These are phyloP conservation scores for Rhizophagus prolifer DNA, from an alignment of 192 early-diverging fungal species.

Conservation along the genomic window DNA sequence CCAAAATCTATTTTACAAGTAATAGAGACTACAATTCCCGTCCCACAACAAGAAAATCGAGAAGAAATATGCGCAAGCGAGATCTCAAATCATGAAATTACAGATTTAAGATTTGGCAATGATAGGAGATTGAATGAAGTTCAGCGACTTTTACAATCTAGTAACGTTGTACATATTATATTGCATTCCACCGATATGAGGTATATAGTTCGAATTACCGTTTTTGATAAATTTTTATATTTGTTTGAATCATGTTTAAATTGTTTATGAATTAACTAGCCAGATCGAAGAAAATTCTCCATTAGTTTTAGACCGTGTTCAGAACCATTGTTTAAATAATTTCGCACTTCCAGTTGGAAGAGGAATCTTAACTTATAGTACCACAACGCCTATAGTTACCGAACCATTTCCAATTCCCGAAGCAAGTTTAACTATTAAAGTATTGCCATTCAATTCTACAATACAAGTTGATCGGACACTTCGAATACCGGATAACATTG, in stretches of 20 bases:
- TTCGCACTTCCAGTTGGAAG: constrained; percentile 67
- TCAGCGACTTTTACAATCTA: constrained; percentile 47
- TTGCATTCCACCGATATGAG: constrained; percentile 23
- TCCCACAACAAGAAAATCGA: constrained; percentile 19
- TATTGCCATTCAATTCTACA: constrained; percentile 62
- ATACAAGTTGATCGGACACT: constrained; percentile 51
- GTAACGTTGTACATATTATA: constrained; percentile 34
- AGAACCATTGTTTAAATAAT: constrained; percentile 42
- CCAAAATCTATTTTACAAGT: constrained; percentile 3
- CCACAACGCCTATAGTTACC: constrained; percentile 50
- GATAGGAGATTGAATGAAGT: constrained; percentile 58
- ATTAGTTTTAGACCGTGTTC: constrained; percentile 17
- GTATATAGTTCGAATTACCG: constrained; percentile 18
- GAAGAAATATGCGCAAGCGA: constrained; percentile 35
- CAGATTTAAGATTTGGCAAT: constrained; percentile 51
- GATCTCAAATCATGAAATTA: constrained; percentile 49
- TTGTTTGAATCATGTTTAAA: not conserved
- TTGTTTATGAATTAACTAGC: not conserved
- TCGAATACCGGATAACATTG: constrained; percentile 44
- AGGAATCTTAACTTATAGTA: constrained; percentile 68
- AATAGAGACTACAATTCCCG: not conserved
- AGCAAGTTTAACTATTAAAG: constrained; percentile 57
- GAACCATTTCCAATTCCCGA: constrained; percentile 59
- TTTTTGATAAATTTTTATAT: constrained; percentile 2
- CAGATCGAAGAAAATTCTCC: constrained; percentile 21